Conservation (phyloP, 768 basidiomycete genomes). For the Rhodotorula paludigena region DNA sequence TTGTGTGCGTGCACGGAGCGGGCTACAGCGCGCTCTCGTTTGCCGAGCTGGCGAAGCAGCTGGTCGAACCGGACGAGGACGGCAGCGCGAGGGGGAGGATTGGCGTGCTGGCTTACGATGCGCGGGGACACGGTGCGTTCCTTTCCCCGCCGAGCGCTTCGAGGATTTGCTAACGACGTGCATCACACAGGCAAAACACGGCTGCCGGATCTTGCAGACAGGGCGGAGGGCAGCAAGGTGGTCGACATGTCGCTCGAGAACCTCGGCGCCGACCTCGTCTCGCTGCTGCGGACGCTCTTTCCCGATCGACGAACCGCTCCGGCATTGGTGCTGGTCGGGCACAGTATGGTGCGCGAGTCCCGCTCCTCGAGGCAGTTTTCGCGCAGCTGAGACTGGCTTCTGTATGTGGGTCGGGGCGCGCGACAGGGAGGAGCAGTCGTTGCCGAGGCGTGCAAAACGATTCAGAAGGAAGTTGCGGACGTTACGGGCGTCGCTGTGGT, state of each 20-base stretch:
- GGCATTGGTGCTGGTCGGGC: constrained; percentile 78
- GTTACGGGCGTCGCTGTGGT: constrained; percentile 72
- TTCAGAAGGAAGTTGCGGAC: constrained; percentile 64
- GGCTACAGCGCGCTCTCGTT: constrained; percentile 90
- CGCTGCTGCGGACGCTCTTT: constrained; percentile 64
- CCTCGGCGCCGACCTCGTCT: constrained; percentile 69
- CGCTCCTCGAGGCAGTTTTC: too few species aligned
- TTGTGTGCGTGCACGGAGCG: constrained; percentile 92
- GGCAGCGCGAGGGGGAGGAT: constrained; percentile 54
- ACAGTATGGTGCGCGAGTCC: constrained; percentile 63
- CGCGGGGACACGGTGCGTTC: constrained; percentile 73
- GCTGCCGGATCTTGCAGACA: constrained; percentile 46
- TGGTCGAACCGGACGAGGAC: constrained; percentile 54
- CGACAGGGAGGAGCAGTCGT: constrained; percentile 74
- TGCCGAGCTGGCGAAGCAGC: constrained; percentile 80
- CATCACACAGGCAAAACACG: constrained; percentile 60
- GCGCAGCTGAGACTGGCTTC: neutral
- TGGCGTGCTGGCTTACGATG: constrained; percentile 77
- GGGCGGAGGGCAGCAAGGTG: constrained; percentile 43
- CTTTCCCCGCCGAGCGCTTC: too few species aligned
- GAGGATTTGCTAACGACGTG: neutral
- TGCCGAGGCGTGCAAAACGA: constrained; percentile 61
- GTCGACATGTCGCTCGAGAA: constrained; percentile 67
- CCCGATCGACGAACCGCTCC: constrained; percentile 62
- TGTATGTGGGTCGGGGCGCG: too few species aligned